These are phyloP conservation scores for Tricharina praecox DNA, from an alignment of 495 filamentous ascomycete species.

Conservation along the genomic window DNA sequence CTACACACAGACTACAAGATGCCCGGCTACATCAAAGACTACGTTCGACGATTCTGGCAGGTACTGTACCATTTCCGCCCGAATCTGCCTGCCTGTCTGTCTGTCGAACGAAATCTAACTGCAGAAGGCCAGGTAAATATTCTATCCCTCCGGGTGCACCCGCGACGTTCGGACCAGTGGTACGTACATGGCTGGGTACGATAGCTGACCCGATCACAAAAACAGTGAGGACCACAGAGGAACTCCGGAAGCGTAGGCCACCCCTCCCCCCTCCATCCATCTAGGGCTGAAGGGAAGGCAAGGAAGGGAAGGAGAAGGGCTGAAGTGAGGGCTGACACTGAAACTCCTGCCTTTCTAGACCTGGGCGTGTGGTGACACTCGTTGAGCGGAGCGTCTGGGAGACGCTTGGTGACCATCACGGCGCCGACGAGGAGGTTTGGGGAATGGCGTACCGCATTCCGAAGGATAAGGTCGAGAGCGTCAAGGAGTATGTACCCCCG, in stretches of 20 bases:
- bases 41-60: constrained; percentile 97
- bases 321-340: too few relatives aligned
- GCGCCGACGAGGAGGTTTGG: constrained; percentile 55
- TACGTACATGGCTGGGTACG: too few relatives aligned
- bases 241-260: constrained; percentile 46
- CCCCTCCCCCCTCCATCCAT: too few relatives aligned
- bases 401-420: constrained; percentile 49
- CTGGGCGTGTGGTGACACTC: constrained; percentile 84
- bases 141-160: too few relatives aligned
- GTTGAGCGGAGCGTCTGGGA: constrained; percentile 71
- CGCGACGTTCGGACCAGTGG: too few relatives aligned
- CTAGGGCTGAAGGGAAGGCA: not conserved
- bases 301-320: too few relatives aligned
- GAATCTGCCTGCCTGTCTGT: too few relatives aligned
- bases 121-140: too few relatives aligned
- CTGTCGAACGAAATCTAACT: too few relatives aligned
- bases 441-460: constrained; percentile 86
- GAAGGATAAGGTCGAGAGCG: constrained; percentile 52
- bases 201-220: too few relatives aligned
- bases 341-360: too few relatives aligned
- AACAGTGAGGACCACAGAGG: constrained; percentile 82
- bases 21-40: constrained; percentile 69
- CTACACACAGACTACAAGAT: constrained; percentile 52
- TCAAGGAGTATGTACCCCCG: constrained; percentile 36
- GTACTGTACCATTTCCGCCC: too few relatives aligned